Conservation (phyloP, 1,284 basidiomycete genomes). For the Schizophyllum amplum region DNA sequence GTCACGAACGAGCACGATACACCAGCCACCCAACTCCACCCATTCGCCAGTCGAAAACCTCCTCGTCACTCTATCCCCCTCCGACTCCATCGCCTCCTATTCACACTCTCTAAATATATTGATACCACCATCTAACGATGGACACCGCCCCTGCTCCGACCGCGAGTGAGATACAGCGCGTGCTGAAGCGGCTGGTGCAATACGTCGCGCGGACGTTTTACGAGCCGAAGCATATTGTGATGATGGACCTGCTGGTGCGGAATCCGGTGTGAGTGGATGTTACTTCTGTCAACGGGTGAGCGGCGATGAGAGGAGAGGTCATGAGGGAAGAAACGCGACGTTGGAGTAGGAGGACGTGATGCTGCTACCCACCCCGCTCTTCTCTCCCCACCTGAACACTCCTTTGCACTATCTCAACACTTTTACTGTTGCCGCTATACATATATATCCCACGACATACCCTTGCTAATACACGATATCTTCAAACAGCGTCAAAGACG, state of each 20-base stretch:
- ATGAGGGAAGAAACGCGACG: no score
- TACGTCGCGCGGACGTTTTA: slow-evolving; percentile 93
- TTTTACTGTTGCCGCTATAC: slow-evolving; percentile 11
- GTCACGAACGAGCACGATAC: no score
- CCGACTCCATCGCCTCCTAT: no score
- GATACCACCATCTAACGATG: no score
- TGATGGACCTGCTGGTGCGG: slow-evolving; percentile 88
- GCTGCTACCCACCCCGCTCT: slow-evolving; percentile 11
- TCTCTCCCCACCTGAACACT: slow-evolving; percentile 2
- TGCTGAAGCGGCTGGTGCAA: slow-evolving; percentile 77
- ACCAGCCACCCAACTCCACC: no score
- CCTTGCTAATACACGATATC: slow-evolving; percentile 14
- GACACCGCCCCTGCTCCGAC: no score
- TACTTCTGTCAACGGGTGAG: no score
- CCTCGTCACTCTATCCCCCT: no score
- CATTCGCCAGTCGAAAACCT: no score
- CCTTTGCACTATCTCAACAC: slow-evolving; percentile 6
- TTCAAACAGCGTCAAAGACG: slow-evolving; percentile 72
- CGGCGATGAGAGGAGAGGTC: no score
- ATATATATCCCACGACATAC: slow-evolving; percentile 19
- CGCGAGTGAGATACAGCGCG: slow-evolving; percentile 15
- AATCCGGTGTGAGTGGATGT: slow-evolving; percentile 80
- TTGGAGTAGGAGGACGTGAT: no score
- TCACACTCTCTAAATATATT: no score
- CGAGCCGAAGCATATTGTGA: slow-evolving; percentile 85